Evolutionary conservation across 148 eudicot species (phyloP), one percentile per base, ranked within the genome.

Genomic region (Agrostemma githago): DNA sequence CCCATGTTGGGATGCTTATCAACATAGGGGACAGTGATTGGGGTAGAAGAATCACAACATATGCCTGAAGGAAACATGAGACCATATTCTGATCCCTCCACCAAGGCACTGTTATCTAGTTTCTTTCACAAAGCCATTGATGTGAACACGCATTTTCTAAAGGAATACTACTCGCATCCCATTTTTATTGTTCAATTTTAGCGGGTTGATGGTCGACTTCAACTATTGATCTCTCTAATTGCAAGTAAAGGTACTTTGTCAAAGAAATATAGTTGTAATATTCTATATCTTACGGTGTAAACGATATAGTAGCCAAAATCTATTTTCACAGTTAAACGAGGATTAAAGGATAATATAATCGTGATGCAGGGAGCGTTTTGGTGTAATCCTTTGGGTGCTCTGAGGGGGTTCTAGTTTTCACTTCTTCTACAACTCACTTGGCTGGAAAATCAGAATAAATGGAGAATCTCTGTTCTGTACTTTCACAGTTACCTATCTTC

Each of bases 21-120:
- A 74, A 72, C 80, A 82, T 63, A 64, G 64, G 80, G 75, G 80
- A 77, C 79, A 74, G 66, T 79, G 86, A 83, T 73, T 34, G 79
- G 66, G 21, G 83, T 26, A 62, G 70, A 74, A 66, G 83, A 82
- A 84, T 75, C 79, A 74, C 79, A 72, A 72, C 78, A 34, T 81
- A 57, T 80, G 79, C 83, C 82, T 57, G 76, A 66, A 73, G 80
- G 80, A 80, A 78, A 75, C 81, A 73, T 69, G 77, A 80, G 76
- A 78, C 76, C 84, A 80, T 84, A 86, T 86, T 84, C 89, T 82
- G 81, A 82, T 75, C 84, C 82, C 76, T 63, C 81, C 83, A 86
- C 81, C 80, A 78, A 76, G 54, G 58, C 75, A 74, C 61, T 72
- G 62, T 71, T 65, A 74, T 66, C 78, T 79, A 56, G 46, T 62